Evolutionary conservation across 371 early-diverging fungal species (phyloP), one percentile per base, ranked within the genome.

Genomic region (Mortierella sp.): DNA sequence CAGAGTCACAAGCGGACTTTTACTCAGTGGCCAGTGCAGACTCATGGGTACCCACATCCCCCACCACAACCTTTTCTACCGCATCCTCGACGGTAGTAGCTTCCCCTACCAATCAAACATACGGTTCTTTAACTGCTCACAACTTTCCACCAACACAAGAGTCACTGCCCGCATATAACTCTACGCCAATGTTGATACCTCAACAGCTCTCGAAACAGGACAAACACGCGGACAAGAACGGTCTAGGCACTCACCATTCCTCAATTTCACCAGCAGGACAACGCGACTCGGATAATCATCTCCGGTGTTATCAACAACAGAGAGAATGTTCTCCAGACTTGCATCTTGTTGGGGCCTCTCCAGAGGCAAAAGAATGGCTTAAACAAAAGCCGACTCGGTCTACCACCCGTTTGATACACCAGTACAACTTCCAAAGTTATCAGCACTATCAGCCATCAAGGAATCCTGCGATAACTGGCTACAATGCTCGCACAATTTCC

Each of bases 311-410:
- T 2, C 58, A 63, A 32, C 62, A 62, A 38, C 62, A 61, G n/a
- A 43, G 40, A 41, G 65, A 52, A 32, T 57, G 52, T 15, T 32
- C 63, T 41, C 33, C 45, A 8, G 70, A 70, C 33, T 47, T 63
- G n/a, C 48, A 50, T 15, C 60, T 48, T 15, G n/a, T 65, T 40
- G 72, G 72, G 13, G 65, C 66, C 21, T 72, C 72, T 21, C 66
- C 72, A n/a, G 77, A 77, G 28, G 77, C 72, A 43, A 71, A 67
- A 21, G 72, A 77, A n/a, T 77, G 77, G 77, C 68, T 77, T 15
- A 77, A 77, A 53, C 77, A 77, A 58, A 77, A 77, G 55, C 77
- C 77, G 21, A 77, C 77, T n/a, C 40, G 71, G 41, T 74, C 80
- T 8, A 58, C 70, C 1, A 43, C 70, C 33, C 74, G 67, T 55